Evolutionary conservation across 352 stramenopile species (phyloP), one percentile per base, ranked within the genome.

Genomic region (Pythium grandisporangium): DNA sequence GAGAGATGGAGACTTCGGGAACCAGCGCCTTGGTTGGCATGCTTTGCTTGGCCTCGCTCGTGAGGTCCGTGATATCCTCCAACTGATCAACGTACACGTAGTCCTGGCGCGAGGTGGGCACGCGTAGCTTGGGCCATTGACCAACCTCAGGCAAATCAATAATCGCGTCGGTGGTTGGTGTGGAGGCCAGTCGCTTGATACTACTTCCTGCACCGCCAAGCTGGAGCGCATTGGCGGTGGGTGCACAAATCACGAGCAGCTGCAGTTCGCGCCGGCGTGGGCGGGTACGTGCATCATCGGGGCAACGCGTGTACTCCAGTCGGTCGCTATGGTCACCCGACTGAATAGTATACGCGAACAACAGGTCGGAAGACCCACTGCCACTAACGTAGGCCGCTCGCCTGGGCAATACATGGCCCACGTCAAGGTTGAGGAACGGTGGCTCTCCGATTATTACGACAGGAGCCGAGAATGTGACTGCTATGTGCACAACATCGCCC

Each of bases 111-210:
- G 61, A 50, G 0, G 62, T 80, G 11, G 45, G 39, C 21, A 71
- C 63, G n/a, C 72, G 66, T 17, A 84, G 12, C 27, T 73, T 60
- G 5, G 72, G 61, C 75, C 75, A 89, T 4, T 61, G 52, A 37
- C 48, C 79, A 13, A 84, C 70, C 22, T 83, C 66, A 1, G 73
- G 76, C 0, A 90, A 61, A 56, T 79, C 64, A 6, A 87, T 22
- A 0, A 78, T 48, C 0, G 73, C 76, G 29, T 79, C 60, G 0
- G 74, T 73, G 2, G 44, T 52, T 4, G 76, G 71, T 6, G 42
- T 30, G 2, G 59, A 81, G 6, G 73, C 54, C 0, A 53, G 17
- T 1, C 70, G 64, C 19, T 68, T 73, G 37, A 87, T 83, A 7
- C 53, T 63, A 0, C 59, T 68, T 29, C 50, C 55, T 14, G 30